These are phyloP conservation scores for Podosphaera xanthii DNA, from an alignment of 2,329 filamentous ascomycete genomes.

Conservation along the genomic window DNA sequence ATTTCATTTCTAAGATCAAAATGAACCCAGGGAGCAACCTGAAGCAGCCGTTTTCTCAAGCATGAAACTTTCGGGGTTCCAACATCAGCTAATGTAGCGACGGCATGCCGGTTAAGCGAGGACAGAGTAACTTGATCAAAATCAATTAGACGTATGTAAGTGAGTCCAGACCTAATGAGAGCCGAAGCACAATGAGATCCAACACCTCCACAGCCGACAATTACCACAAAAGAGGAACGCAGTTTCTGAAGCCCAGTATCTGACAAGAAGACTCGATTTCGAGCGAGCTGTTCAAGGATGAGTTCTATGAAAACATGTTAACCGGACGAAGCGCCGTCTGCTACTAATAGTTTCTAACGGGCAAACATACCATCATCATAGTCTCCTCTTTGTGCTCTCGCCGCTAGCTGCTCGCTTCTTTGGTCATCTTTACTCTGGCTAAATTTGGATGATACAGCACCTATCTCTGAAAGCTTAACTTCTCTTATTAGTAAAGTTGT, in stretches of 20 bases:
- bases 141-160: constrained; percentile 72
- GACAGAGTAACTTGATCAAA: constrained; percentile 95
- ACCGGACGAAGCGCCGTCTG: neutral
- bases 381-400: constrained; percentile 36
- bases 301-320: constrained; percentile 33
- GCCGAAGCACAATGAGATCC: constrained; percentile 79
- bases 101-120: constrained; percentile 83
- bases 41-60: constrained; percentile 55
- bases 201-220: constrained; percentile 86
- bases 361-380: constrained; percentile 28
- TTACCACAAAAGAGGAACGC: constrained; percentile 59
- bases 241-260: constrained; percentile 61
- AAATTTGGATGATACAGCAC: constrained; percentile 15
- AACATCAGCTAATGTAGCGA: constrained; percentile 83
- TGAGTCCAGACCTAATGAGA: constrained; percentile 70
- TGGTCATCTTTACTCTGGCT: constrained; percentile 34
- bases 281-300: constrained; percentile 80
- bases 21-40: constrained; percentile 74
- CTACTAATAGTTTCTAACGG: neutral
- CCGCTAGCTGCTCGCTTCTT: constrained; percentile 33
- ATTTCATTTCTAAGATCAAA: constrained; percentile 76
- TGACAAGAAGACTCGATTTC: constrained; percentile 77
- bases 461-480: constrained; percentile 27
- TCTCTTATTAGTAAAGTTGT: constrained; percentile 17
- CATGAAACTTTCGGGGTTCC: constrained; percentile 81